Percentiles rank a stretch among this genome's conserved stretches.
Conservation (phyloP, 2,329 filamentous ascomycete species). For the Venturia pyrina region DNA sequence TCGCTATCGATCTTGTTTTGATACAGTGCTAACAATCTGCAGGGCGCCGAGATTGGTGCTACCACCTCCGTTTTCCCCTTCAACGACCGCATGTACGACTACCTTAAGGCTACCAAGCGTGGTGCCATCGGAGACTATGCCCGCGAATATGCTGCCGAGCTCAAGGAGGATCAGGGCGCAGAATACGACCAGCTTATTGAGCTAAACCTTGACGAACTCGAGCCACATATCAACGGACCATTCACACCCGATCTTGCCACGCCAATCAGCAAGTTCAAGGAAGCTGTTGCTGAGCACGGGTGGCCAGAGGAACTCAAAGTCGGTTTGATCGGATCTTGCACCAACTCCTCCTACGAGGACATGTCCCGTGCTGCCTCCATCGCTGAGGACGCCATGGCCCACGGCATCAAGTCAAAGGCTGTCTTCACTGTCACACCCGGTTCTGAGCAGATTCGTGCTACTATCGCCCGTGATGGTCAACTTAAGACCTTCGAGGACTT, state of each 20-base stretch:
- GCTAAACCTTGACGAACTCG: slow-evolving; percentile 88
- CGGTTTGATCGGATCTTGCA: slow-evolving; percentile 95
- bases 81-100: slow-evolving; percentile 97
- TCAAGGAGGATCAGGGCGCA: slow-evolving; percentile 77
- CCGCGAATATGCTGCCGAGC: slow-evolving; percentile 71
- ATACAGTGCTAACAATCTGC: neutral
- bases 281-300: slow-evolving; percentile 84
- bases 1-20: neutral
- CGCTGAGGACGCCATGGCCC: slow-evolving; percentile 78
- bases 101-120: slow-evolving; percentile 85
- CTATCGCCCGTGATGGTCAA: slow-evolving; percentile 82
- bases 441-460: slow-evolving; percentile 92
- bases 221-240: slow-evolving; percentile 97
- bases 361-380: slow-evolving; percentile 92
- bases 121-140: slow-evolving; percentile 84
- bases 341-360: slow-evolving; percentile 81
- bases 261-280: slow-evolving; percentile 94
- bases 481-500: slow-evolving; percentile 94
- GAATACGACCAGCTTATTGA: slow-evolving; percentile 95
- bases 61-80: slow-evolving; percentile 96
- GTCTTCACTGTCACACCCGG: slow-evolving; percentile 93
- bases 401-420: slow-evolving; percentile 88
- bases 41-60: slow-evolving; percentile 48
- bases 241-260: slow-evolving; percentile 98
- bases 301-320: slow-evolving; percentile 98